Evolutionary conservation across 2,329 filamentous ascomycete genomes (phyloP).

Genomic region (Aspergillus tamarii): DNA sequence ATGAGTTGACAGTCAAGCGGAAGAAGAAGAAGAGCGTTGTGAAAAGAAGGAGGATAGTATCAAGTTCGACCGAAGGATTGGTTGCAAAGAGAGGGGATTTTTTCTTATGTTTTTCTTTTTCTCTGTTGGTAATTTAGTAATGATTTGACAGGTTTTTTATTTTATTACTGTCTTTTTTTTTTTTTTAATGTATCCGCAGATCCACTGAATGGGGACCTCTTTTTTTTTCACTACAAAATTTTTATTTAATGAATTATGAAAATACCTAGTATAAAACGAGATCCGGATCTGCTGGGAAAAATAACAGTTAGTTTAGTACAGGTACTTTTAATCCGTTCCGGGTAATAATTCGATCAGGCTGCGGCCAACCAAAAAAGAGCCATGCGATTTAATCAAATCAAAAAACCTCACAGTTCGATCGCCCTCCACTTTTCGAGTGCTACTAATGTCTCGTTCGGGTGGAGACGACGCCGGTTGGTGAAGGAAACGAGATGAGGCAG

Average conservation of each 20-base stretch:
- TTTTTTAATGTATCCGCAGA: conserved; percentile 32
- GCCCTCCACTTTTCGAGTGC: conserved; percentile 13
- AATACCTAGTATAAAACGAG: conserved; percentile 8
- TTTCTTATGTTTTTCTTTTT: conserved; percentile 41
- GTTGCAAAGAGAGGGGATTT: conserved; percentile 21
- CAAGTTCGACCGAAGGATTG: conserved; percentile 16
- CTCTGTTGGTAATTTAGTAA: conserved; percentile 39
- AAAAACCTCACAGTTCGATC: conserved; percentile 14
- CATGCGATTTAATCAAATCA: conserved; percentile 16
- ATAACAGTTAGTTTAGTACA: conserved; percentile 3
- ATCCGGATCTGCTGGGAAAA: conserved; percentile 9
- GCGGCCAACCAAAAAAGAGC: conserved; percentile 1
- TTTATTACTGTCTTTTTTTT: conserved; percentile 20
- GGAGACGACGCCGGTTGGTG: conserved; percentile 4
- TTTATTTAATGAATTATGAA: neutral
- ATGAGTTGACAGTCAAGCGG: conserved; percentile 7
- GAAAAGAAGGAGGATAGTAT: conserved; percentile 12
- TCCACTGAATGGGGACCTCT: conserved; percentile 28
- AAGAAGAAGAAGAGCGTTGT: conserved; percentile 8
- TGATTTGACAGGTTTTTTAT: conserved; percentile 25
- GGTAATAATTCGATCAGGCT: neutral
- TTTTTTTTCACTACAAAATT: neutral
- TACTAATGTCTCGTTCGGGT: conserved; percentile 9
- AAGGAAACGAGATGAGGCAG: neutral
- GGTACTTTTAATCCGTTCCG: conserved; percentile 21